These are phyloP conservation scores for Ophiostoma perfectum DNA, from an alignment of 2,329 filamentous ascomycete genomes.

Conservation along the genomic window DNA sequence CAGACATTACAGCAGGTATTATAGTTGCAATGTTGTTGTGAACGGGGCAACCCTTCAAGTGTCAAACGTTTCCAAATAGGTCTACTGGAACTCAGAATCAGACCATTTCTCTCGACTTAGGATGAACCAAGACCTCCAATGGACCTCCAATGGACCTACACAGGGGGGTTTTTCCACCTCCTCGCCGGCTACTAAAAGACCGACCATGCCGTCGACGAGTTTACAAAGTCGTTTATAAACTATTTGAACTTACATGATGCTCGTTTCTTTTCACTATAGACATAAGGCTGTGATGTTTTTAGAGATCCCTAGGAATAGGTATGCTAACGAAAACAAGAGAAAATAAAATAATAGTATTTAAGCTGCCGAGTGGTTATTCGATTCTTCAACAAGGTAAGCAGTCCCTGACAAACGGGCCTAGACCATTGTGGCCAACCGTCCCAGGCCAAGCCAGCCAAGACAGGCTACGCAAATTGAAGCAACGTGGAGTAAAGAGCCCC, in stretches of 20 bases:
- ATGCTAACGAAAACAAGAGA: neutral
- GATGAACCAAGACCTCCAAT: slow-evolving; percentile 13
- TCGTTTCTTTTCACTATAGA: neutral
- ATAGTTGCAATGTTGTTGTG: neutral
- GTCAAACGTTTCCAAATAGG: slow-evolving; percentile 14
- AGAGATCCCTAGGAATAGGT: neutral
- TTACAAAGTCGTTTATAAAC: neutral
- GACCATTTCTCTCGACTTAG: slow-evolving; percentile 7
- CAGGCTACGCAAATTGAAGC: slow-evolving; percentile 13
- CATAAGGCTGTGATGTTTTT: neutral
- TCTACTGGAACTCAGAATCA: slow-evolving; percentile 10
- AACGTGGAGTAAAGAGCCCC: slow-evolving; percentile 13
- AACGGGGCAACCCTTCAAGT: neutral
- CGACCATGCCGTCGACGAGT: neutral
- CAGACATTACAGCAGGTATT: neutral
- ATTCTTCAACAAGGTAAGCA: neutral
- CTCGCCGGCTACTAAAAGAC: slow-evolving; percentile 10
- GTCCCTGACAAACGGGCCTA: neutral
- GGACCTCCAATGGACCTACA: slow-evolving; percentile 10
- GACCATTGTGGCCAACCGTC: neutral
- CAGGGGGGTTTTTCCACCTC: neutral
- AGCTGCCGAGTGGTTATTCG: too few relatives aligned
- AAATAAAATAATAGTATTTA: too few relatives aligned
- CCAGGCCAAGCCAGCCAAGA: slow-evolving; percentile 12
- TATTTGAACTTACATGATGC: neutral